Evolutionary conservation across 345 rosid species (phyloP), one percentile per base, ranked within the genome.

Genomic region (Eucalyptus victrix): DNA sequence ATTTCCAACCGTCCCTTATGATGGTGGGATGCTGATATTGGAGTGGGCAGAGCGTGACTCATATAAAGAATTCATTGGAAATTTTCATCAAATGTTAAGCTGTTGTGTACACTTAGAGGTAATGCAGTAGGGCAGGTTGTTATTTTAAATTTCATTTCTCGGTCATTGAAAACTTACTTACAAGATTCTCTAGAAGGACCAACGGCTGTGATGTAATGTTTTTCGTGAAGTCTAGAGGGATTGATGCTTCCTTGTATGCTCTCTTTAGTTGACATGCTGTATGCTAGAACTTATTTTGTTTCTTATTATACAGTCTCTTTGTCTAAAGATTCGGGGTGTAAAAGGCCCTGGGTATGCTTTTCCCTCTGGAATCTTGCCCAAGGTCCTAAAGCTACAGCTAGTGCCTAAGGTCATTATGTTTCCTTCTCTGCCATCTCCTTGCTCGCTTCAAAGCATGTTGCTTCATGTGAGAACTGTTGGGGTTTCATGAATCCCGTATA

Each of bases 381-480:
- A 91, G 92, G 87, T 86, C 80, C 93, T 96, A 34, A 94, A 94
- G 89, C 89, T 96, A 91, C 90, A 92, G 87, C 96, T 94, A 15
- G 65, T 24, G 44, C 3, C 44, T 34, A 3, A 34, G 24, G 45
- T 37, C 81, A 72, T 37, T 37, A 37, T 10, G 14, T 72, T 91
- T 89, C 92, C 92, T 49, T 44, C 91, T 14, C 34, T 19, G 17
- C 80, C 90, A 67, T 90, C 93, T 88, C 45, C 9, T 86, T 91
- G 86, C 81, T 40, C 89, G 18, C 91, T 95, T 90, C 94, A 88
- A 90, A 91, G 91, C 93, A 90, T 96, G 87, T 93, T 96, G 60
- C 96, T 94, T 89, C 94, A 92, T 44, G 89, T 96, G 91, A 93
- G 91, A 88, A 81, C 88, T 47, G 6, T 49, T 49, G 1, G 50